A percentile compares a stretch with the other conserved stretches of the same genome.
Conservation (phyloP, 2,329 filamentous ascomycete genomes). For the Fusarium sp. region DNA sequence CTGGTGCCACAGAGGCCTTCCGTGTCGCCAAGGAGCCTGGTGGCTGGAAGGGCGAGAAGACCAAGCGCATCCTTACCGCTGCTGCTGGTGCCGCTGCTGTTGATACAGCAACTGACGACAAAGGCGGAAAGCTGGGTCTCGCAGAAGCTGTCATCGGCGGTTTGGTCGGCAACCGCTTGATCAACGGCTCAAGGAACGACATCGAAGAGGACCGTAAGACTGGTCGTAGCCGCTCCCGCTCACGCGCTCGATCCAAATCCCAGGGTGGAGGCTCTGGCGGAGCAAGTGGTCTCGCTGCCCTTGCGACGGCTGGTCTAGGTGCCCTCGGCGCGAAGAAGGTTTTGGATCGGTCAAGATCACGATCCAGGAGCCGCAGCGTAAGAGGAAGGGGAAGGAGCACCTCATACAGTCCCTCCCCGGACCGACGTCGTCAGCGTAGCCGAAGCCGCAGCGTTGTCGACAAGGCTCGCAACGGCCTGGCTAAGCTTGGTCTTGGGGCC, state of each 20-base stretch:
- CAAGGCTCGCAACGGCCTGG: conserved; percentile 69
- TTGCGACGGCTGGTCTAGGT: conserved; percentile 72
- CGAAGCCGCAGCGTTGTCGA: conserved; percentile 76
- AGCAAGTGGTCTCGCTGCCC: conserved; percentile 66
- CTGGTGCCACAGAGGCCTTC: conserved; percentile 92
- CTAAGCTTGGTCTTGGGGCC: conserved; percentile 70
- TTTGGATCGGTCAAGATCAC: conserved; percentile 67
- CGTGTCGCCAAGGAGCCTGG: conserved; percentile 89
- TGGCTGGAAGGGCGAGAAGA: conserved; percentile 90
- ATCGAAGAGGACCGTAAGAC: conserved; percentile 71
- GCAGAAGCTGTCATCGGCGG: conserved; percentile 90
- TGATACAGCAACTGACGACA: conserved; percentile 78
- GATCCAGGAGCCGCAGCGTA: conserved; percentile 65
- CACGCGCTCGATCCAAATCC: conserved; percentile 69
- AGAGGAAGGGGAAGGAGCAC: conserved; percentile 64
- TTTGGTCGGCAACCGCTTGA: conserved; percentile 84
- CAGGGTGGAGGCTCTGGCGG: conserved; percentile 56
- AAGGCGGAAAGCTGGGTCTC: conserved; percentile 85
- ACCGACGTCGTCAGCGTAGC: conserved; percentile 60
- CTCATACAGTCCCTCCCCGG: conserved; percentile 58
- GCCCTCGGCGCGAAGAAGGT: conserved; percentile 72
- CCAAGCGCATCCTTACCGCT: conserved; percentile 89
- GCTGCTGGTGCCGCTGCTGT: conserved; percentile 88
- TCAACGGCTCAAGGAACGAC: conserved; percentile 80
- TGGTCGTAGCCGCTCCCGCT: conserved; percentile 77